These are phyloP conservation scores for Perilla frutescens DNA, from an alignment of 257 asterid genomes.

Conservation along the genomic window DNA sequence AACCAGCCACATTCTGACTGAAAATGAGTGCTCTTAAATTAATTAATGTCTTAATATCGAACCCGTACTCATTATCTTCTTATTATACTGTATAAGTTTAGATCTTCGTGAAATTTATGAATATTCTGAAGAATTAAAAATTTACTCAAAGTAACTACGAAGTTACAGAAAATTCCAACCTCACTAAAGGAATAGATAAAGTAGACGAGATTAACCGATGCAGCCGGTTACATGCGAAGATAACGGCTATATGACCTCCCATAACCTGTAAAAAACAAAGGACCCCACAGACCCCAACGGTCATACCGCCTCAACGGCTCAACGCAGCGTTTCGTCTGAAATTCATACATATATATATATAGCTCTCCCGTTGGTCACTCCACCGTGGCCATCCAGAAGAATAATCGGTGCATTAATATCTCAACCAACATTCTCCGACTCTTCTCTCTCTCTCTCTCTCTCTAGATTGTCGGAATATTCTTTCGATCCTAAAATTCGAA, in stretches of 20 bases:
- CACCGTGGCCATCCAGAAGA: too few relatives aligned
- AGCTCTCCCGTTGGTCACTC: not conserved
- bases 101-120: too few relatives aligned
- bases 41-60: too few relatives aligned
- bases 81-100: too few relatives aligned
- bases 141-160: too few relatives aligned
- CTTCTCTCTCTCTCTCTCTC: not conserved
- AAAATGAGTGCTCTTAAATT: too few relatives aligned
- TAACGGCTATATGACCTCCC: constrained; percentile 49
- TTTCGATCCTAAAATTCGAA: not conserved
- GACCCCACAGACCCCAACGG: constrained; percentile 51
- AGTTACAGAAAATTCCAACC: too few relatives aligned
- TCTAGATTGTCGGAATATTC: constrained; percentile 32
- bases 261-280: not conserved
- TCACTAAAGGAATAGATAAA: too few relatives aligned
- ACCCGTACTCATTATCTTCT: too few relatives aligned
- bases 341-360: constrained; percentile 40
- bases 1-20: too few relatives aligned
- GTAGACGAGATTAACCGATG: not conserved
- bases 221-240: constrained; percentile 29
- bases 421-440: constrained; percentile 20
- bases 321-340: constrained; percentile 51
- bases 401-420: too few relatives aligned
- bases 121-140: too few relatives aligned
- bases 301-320: constrained; percentile 37